phyloP scores from a whole-genome alignment of 441 rosid genomes.

The Pelargonium fulgidum region DNA sequence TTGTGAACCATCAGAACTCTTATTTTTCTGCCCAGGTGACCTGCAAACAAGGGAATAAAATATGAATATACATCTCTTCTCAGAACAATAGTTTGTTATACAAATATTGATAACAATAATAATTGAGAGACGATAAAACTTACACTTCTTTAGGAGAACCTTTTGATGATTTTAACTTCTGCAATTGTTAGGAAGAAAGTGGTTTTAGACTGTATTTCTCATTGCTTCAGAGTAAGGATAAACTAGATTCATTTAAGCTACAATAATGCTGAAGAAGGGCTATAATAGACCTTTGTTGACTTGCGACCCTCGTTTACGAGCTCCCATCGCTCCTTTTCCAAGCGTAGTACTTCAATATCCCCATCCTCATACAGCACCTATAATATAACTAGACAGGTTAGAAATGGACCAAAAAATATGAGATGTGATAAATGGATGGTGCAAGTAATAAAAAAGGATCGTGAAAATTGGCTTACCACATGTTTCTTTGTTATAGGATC shows the following conservation, averaged over 20 bases:
- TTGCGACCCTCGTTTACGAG: conserved; percentile 56
- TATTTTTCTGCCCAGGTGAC: conserved; percentile 45
- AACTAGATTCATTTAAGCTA: conserved; percentile 1
- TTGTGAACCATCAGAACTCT: conserved; percentile 31
- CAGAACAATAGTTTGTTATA: neutral
- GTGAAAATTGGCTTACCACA: conserved; percentile 55
- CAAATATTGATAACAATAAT: conserved; percentile 8
- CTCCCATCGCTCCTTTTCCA: conserved; percentile 95
- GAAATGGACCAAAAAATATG: neutral
- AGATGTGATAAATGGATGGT: conserved; percentile 4
- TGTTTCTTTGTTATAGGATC: conserved; percentile 81
- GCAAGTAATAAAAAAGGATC: conserved; percentile 13
- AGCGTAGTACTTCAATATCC: conserved; percentile 87
- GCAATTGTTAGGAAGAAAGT: conserved; percentile 29
- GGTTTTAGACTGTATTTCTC: conserved; percentile 14
- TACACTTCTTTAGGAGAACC: conserved; percentile 43
- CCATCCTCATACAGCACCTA: conserved; percentile 95
- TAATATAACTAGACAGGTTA: conserved; percentile 18
- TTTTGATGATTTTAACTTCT: conserved; percentile 58
- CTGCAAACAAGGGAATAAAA: conserved; percentile 32
- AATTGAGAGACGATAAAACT: conserved; percentile 24
- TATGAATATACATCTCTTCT: neutral
- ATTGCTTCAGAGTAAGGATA: conserved; percentile 11
- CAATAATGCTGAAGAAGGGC: conserved; percentile 16
- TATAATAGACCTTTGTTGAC: conserved; percentile 53